A percentile compares a stretch with the other conserved stretches of the same genome.
Conservation (phyloP, 2,329 filamentous ascomycete genomes). For the Thermomyces lanuginosus region DNA sequence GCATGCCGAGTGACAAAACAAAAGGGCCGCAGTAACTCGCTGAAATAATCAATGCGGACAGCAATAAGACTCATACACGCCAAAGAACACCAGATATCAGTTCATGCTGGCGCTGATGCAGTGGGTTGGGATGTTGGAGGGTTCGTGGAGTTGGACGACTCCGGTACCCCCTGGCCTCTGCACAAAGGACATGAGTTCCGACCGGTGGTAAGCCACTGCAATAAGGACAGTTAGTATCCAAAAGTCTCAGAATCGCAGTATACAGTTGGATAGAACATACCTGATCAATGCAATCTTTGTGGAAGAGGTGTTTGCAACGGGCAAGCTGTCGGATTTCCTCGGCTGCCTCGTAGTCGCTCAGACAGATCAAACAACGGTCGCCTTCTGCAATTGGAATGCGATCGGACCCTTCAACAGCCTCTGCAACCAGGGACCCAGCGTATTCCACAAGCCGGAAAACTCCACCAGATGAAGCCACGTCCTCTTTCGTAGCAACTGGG, state of each 20-base stretch:
- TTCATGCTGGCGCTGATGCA: too few relatives aligned
- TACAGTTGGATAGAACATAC: conserved; percentile 25
- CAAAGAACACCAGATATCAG: too few relatives aligned
- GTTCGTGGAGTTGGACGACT: conserved; percentile 13
- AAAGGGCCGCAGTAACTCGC: too few relatives aligned
- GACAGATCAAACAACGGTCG: conserved; percentile 49
- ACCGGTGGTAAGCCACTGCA: conserved; percentile 11
- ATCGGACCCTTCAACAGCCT: conserved; percentile 26
- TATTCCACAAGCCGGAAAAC: conserved; percentile 38
- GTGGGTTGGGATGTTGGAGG: too few relatives aligned
- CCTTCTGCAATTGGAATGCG: conserved; percentile 24
- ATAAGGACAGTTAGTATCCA: neutral
- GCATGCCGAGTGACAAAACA: too few relatives aligned
- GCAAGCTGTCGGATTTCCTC: conserved; percentile 45
- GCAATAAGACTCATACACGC: too few relatives aligned
- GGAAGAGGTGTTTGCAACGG: conserved; percentile 51
- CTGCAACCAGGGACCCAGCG: conserved; percentile 30
- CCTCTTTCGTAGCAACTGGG: conserved; percentile 48
- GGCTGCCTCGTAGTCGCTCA: conserved; percentile 47
- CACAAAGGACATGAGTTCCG: conserved; percentile 25
- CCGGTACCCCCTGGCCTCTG: conserved; percentile 26
- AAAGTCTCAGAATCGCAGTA: neutral
- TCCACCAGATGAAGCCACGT: conserved; percentile 46
- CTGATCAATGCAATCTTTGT: conserved; percentile 54
- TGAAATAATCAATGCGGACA: too few relatives aligned